Evolutionary conservation across 306 rosid species (phyloP).

Genomic region (Leucaena leucocephala): DNA sequence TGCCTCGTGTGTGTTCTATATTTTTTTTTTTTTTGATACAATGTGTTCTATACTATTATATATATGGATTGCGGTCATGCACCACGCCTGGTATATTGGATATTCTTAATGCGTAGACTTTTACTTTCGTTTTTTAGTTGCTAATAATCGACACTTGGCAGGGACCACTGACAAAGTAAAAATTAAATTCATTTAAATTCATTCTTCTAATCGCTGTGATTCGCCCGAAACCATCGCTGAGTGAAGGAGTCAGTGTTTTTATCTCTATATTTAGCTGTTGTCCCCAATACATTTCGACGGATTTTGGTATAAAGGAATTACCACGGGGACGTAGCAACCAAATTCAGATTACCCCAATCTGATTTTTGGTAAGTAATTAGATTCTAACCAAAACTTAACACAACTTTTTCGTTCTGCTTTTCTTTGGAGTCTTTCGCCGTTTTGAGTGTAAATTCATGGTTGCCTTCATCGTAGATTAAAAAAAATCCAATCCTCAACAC

Average conservation of each 20-base stretch:
- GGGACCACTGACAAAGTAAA: background rate
- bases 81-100: background rate
- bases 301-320: background rate
- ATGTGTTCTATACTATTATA: too few species aligned
- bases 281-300: background rate
- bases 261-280: background rate
- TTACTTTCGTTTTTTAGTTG: background rate
- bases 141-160: background rate
- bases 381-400: background rate
- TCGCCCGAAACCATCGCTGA: background rate
- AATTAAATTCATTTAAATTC: background rate
- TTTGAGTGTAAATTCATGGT: background rate
- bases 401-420: background rate
- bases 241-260: background rate
- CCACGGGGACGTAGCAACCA: background rate
- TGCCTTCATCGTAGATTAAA: background rate
- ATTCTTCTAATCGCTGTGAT: background rate
- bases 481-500: too few species aligned
- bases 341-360: background rate
- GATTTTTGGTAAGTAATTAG: background rate
- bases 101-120: background rate
- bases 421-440: conserved; percentile 1
- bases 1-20: too few species aligned
- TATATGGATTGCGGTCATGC: background rate
- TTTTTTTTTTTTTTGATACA: too few species aligned